phyloP scores from a whole-genome alignment of 2,329 filamentous ascomycete species.

The Colletotrichum euphorbiae region DNA sequence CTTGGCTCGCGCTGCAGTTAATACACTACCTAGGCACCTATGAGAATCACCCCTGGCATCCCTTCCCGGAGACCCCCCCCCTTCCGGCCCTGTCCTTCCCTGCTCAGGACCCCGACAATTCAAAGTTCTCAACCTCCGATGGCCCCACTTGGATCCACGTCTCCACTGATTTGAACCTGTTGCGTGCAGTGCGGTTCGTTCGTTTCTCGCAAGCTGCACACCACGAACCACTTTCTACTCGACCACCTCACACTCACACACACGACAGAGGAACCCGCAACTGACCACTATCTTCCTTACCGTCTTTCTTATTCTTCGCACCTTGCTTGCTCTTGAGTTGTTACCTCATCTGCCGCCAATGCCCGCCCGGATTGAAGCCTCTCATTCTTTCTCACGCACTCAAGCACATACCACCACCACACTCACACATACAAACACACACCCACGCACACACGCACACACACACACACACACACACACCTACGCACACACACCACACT shows the following conservation, averaged over 20 bases:
- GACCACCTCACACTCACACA: conserved; percentile 11
- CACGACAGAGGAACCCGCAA: conserved; percentile 12
- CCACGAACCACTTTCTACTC: conserved; percentile 24
- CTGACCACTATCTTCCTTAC: background rate
- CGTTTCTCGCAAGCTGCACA: conserved; percentile 19
- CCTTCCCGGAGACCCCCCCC: background rate
- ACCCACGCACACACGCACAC: too few species aligned
- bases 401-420: background rate
- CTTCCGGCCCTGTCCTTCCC: background rate
- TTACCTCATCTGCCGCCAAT: background rate
- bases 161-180: conserved; percentile 25
- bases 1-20: background rate
- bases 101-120: conserved; percentile 21
- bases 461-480: too few species aligned
- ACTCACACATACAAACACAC: too few species aligned
- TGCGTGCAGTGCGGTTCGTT: conserved; percentile 32
- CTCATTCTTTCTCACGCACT: conserved; percentile 12
- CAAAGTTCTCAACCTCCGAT: conserved; percentile 27
- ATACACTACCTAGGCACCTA: background rate
- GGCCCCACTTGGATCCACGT: conserved; percentile 9
- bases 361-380: background rate
- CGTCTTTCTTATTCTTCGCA: background rate
- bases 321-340: too few species aligned
- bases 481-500: background rate
- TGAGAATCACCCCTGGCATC: background rate